Base-by-base conservation (phyloP, 441 rosid species). In the Erysimum pusillum region DNA sequence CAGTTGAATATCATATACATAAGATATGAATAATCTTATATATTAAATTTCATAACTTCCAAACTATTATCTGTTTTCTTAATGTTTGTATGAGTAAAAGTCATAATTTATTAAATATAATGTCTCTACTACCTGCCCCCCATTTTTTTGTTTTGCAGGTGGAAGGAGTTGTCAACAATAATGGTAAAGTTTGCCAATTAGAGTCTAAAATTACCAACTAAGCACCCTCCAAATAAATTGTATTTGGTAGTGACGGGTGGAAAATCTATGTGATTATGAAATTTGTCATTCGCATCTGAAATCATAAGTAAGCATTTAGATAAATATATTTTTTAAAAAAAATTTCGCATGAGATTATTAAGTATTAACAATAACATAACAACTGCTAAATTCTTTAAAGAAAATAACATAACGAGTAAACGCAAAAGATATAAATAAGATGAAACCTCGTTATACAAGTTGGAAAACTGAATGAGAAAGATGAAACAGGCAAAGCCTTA, bases 51-150 rank as follows among this genome's bases (percentile, higher is more conserved):
- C 9, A 22, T 18, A 39, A 58, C 77, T 59, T 61, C 73, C 69
- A 71, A 77, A 71, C 81, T 12, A 56, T 66, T 8, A 71, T 58
- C 68, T 66, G 73, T 42, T 66, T 77, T 39, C 4, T 38, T 58
- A 28, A 71, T 52, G 14, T 48, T 64, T 32, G 63, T 9, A 46
- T 64, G 77, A 22, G 58, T 46, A 65, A 58, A 49, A 65, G 63
- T 77, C 66, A 64, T 7, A 36, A 3, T 36, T 67, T 35, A 63
- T 34, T 52, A 61, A 69, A 17, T 63, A 35, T 2, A 56, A 28
- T 11, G 62, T 45, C 12, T 11, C 79, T 51, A 63, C 66, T 46
- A 70, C 35, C 71, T 70, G 60, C 76, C 76, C 45, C 60, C 46
- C 31, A 28, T 28, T 28, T 28, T 28, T 17, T 41, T 11, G 10